Conservation (phyloP, 23 red algal genomes). For the Agarophyton chilense region DNA sequence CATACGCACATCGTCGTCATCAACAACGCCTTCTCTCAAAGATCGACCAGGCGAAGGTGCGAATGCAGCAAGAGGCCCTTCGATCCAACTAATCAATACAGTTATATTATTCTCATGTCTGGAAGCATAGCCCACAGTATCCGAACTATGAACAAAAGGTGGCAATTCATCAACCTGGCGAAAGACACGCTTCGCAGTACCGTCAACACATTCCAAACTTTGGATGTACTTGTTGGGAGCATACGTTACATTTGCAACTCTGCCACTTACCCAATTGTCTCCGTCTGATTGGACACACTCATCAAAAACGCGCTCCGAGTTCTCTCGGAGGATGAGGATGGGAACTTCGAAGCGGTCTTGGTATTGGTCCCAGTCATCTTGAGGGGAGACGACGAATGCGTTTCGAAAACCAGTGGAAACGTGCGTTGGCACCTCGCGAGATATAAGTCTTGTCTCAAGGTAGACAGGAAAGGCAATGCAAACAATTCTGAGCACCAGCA, state of each 20-base stretch:
- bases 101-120: not conserved
- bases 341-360: not conserved
- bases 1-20: not conserved
- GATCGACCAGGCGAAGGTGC: not conserved
- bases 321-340: not conserved
- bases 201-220: not conserved
- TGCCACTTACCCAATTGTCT: not conserved
- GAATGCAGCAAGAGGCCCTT: not conserved
- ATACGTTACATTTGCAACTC: not conserved
- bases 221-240: not conserved
- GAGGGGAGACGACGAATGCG: not conserved
- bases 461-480: not conserved
- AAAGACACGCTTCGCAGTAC: not conserved
- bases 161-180: not conserved
- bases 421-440: not conserved
- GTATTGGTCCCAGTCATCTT: not conserved
- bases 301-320: not conserved
- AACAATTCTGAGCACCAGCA: not conserved
- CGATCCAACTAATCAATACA: not conserved
- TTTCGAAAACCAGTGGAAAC: not conserved
- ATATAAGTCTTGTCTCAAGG: not conserved
- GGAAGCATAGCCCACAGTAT: not conserved
- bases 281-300: not conserved
- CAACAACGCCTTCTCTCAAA: not conserved
- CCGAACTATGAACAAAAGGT: not conserved